Evolutionary conservation across 176 grass and related monocot genomes (phyloP), one percentile per base, ranked within the genome.

Genomic region (Tillandsia leiboldiana): DNA sequence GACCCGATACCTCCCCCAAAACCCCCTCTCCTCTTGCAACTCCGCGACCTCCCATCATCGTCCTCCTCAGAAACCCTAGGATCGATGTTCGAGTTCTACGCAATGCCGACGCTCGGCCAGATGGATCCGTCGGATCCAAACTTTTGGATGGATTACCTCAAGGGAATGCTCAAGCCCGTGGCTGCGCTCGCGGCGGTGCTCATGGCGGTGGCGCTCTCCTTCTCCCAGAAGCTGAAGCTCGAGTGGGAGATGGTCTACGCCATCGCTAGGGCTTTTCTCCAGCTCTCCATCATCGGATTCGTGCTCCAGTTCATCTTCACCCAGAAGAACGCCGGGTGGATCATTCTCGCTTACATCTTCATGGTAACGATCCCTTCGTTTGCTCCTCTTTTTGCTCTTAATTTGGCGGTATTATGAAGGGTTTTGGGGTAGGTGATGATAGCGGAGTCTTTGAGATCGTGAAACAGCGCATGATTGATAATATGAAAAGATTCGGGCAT

Each of bases 261-360:
- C 73, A 87, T 92, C 79, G 72, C 81, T 6, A 84, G 93, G 73
- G 26, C 93, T 71, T 96, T 96, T 80, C 68, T 92, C 53, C 93
- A 96, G 88, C 93, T 96, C 81, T 96, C 88, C 17, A 47, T 92
- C 66, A 96, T 96, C 68, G 88, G 93, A 2, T 96, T 96, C 83
- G 93, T 96, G 27, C 88, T 96, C 72, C 83, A 96, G 76, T 92
- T 96, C 83, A 90, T 96, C 81, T 96, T 96, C 73, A 72, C 86
- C 8, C 92, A 92, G 81, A 81, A 83, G 62, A 96, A 76, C 70
- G 20, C 53, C 50, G 64, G 70, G 17, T 96, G 92, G 88, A 96
- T 87, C 92, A 76, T 96, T 71, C 81, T 96, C 58, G 88, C 88
- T 10, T 96, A 89, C 84, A 77, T 96, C 75, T 96, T 96, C 88